These are phyloP conservation scores for Magnolia sinica DNA, from an alignment of 164 flowering plant species.

Conservation along the genomic window DNA sequence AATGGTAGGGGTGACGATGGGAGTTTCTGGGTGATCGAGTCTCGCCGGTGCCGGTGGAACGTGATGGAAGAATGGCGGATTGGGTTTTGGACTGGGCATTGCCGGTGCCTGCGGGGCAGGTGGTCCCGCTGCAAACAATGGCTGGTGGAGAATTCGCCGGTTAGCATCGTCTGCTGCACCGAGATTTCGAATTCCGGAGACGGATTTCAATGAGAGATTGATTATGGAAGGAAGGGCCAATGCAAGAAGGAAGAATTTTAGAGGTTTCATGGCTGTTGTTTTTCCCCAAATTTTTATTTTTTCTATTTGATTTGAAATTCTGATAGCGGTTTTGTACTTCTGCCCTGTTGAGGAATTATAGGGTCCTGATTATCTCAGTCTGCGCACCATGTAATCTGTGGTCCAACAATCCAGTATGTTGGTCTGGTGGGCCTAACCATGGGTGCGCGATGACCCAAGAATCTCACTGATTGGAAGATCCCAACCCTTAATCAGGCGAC, in stretches of 20 bases:
- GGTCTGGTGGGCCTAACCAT: too few relatives aligned
- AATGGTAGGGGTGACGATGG: slow-evolving; percentile 29
- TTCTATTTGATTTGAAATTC: neutral
- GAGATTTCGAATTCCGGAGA: neutral
- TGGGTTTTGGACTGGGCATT: slow-evolving; percentile 28
- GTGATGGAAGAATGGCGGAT: slow-evolving; percentile 75
- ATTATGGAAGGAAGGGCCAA: neutral
- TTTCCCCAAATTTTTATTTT: too few relatives aligned
- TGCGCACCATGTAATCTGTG: too few relatives aligned
- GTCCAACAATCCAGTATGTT: too few relatives aligned
- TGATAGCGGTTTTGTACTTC: neutral
- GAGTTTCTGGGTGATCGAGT: slow-evolving; percentile 39
- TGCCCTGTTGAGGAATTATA: neutral
- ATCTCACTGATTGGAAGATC: too few relatives aligned
- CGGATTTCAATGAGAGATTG: neutral
- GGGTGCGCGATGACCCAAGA: too few relatives aligned
- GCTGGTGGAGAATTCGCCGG: slow-evolving; percentile 69
- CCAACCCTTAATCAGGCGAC: too few relatives aligned
- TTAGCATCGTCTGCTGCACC: neutral
- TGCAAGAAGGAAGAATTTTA: neutral
- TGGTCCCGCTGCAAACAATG: slow-evolving; percentile 52
- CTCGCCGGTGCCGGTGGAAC: slow-evolving; percentile 31
- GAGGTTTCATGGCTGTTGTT: slow-evolving; percentile 4
- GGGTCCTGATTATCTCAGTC: too few relatives aligned
- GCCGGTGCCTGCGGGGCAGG: slow-evolving; percentile 51